A percentile compares a stretch with the other conserved stretches of the same genome.
These are phyloP conservation scores for Borealophlyctis nickersoniae DNA, from an alignment of 192 early-diverging fungal species.

Conservation along the genomic window DNA sequence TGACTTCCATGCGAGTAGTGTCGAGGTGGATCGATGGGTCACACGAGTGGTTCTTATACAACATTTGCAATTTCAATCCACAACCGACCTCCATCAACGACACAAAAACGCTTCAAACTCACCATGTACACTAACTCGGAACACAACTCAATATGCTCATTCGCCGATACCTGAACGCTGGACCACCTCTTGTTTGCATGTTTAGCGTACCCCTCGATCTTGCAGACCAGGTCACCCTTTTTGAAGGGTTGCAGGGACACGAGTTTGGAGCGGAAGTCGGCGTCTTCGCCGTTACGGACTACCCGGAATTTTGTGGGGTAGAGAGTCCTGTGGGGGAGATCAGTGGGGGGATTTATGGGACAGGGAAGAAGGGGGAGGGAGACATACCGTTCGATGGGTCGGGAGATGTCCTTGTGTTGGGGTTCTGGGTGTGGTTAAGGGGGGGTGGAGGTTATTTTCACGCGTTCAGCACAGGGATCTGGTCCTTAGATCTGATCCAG, in stretches of 20 bases:
- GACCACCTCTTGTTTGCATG: conserved; percentile 28
- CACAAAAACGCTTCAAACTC: neutral
- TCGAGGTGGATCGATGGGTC: conserved; percentile 34
- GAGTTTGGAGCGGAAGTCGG: conserved; percentile 33
- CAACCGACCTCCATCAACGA: neutral
- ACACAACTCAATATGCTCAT: conserved; percentile 39
- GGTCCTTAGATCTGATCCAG: too few species aligned
- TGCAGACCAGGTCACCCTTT: conserved; percentile 21
- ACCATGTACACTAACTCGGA: conserved; percentile 38
- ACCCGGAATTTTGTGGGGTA: conserved; percentile 20
- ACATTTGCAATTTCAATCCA: neutral
- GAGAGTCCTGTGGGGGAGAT: neutral
- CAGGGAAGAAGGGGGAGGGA: too few species aligned
- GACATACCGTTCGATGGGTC: too few species aligned
- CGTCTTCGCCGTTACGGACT: conserved; percentile 10
- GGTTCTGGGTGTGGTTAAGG: too few species aligned
- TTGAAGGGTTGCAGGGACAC: conserved; percentile 4
- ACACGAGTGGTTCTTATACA: conserved; percentile 39
- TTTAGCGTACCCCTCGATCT: conserved; percentile 19
- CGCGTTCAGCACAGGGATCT: too few species aligned
- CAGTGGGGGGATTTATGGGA: too few species aligned
- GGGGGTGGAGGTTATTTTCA: too few species aligned
- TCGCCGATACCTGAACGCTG: conserved; percentile 29
- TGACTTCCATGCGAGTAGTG: conserved; percentile 12
- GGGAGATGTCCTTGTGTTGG: too few species aligned